Conservation (phyloP, 2,329 filamentous ascomycete species). For the Cladosporium sp. region DNA sequence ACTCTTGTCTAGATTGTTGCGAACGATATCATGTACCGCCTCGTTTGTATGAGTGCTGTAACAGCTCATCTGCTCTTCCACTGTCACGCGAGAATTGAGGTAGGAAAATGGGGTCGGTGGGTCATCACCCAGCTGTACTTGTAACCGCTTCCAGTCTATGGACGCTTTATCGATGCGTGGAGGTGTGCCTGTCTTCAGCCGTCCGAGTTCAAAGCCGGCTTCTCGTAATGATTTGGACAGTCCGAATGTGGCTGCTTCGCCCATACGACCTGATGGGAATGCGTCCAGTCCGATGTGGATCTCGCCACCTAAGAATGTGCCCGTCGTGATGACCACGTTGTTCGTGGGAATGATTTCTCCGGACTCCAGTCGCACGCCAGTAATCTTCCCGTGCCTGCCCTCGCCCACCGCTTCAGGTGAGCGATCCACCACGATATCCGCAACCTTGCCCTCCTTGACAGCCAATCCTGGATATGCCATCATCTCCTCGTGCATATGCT, state of each 20-base stretch:
- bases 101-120: constrained; percentile 90
- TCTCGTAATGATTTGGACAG: constrained; percentile 85
- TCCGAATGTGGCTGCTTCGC: constrained; percentile 87
- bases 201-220: constrained; percentile 82
- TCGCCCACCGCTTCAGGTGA: constrained; percentile 43
- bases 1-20: constrained; percentile 87
- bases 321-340: constrained; percentile 89
- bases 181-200: constrained; percentile 93
- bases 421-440: constrained; percentile 76
- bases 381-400: constrained; percentile 65
- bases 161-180: constrained; percentile 76
- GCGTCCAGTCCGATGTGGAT: constrained; percentile 85
- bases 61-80: constrained; percentile 79
- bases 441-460: constrained; percentile 80
- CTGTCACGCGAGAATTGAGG: constrained; percentile 71
- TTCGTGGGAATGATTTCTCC: constrained; percentile 77
- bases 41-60: constrained; percentile 84
- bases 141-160: constrained; percentile 71
- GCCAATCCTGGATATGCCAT: constrained; percentile 71
- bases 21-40: constrained; percentile 74
- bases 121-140: constrained; percentile 74
- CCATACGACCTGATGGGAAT: constrained; percentile 85
- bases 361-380: constrained; percentile 79
- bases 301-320: constrained; percentile 90
- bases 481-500: constrained; percentile 86